These are phyloP conservation scores for Ceratocystiopsis minuta DNA, from an alignment of 2,329 filamentous ascomycete species.

Conservation along the genomic window DNA sequence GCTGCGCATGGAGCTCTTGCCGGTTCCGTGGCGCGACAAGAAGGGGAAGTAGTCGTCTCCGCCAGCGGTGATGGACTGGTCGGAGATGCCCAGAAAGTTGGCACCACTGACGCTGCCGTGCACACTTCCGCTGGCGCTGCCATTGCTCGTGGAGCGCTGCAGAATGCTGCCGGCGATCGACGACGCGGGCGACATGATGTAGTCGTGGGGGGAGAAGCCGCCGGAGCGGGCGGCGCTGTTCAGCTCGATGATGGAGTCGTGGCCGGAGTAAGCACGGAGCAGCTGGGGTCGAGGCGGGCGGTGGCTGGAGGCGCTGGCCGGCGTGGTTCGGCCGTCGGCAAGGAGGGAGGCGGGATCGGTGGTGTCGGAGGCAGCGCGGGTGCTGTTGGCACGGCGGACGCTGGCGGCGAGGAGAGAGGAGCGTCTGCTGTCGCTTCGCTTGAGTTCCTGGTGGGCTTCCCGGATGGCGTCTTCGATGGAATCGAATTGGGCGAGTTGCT, in stretches of 20 bases:
- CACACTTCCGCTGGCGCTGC: conserved; percentile 18
- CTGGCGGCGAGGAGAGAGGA: conserved; percentile 41
- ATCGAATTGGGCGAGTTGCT: conserved; percentile 57
- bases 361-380: no score
- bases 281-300: conserved; percentile 4
- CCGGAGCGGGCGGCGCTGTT: conserved; percentile 49
- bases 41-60: conserved; percentile 18
- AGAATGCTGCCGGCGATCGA: conserved; percentile 39
- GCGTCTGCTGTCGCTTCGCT: conserved; percentile 47
- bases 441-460: conserved; percentile 52
- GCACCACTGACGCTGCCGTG: background rate
- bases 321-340: no score
- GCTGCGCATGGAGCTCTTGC: conserved; percentile 34
- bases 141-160: conserved; percentile 36
- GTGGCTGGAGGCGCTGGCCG: no score
- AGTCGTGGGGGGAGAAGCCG: conserved; percentile 51
- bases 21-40: conserved; percentile 33
- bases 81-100: conserved; percentile 1
- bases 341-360: no score
- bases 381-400: conserved; percentile 10
- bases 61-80: conserved; percentile 16
- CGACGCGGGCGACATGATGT: conserved; percentile 47
- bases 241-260: conserved; percentile 49
- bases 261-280: conserved; percentile 11
- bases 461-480: conserved; percentile 66